Conservation (phyloP, 371 early-diverging fungal species). For the Saksenaea vasiformis region DNA sequence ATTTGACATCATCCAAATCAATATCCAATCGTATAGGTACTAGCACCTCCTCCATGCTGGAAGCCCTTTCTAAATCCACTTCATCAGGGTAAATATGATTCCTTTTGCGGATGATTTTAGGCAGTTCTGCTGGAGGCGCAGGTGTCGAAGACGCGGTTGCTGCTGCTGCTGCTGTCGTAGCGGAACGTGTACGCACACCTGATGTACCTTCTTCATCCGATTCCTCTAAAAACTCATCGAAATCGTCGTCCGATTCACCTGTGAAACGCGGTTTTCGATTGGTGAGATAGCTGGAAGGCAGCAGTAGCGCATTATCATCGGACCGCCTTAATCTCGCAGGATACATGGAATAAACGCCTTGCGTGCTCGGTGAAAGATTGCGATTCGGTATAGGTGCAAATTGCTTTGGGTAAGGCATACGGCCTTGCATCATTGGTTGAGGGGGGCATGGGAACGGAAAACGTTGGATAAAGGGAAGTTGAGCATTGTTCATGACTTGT, state of each 20-base stretch:
- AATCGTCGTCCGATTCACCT: slow-evolving; percentile 37
- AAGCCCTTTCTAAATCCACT: slow-evolving; percentile 50
- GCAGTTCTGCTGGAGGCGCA: slow-evolving; percentile 15
- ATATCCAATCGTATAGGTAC: slow-evolving; percentile 84
- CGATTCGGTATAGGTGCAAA: slow-evolving; percentile 12
- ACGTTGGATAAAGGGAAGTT: slow-evolving; percentile 9
- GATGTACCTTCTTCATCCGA: slow-evolving; percentile 34
- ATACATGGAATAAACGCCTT: slow-evolving; percentile 48
- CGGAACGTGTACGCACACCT: slow-evolving; percentile 18
- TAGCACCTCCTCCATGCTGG: slow-evolving; percentile 62
- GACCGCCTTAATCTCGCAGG: slow-evolving; percentile 46
- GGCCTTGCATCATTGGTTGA: slow-evolving; percentile 3
- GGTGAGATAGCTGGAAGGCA: slow-evolving; percentile 43
- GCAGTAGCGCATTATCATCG: slow-evolving; percentile 43
- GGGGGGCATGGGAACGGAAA: slow-evolving; percentile 4
- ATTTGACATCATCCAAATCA: slow-evolving; percentile 74
- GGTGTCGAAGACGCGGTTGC: slow-evolving; percentile 9
- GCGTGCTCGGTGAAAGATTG: slow-evolving; percentile 21
- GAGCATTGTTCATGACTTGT: neutral
- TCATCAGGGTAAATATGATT: slow-evolving; percentile 27
- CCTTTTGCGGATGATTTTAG: slow-evolving; percentile 35
- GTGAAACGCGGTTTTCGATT: slow-evolving; percentile 33
- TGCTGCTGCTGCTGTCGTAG: slow-evolving; percentile 8
- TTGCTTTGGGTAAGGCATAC: slow-evolving; percentile 7
- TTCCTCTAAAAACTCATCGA: slow-evolving; percentile 32